Percentiles rank a stretch among this genome's conserved stretches.
Conservation (phyloP, 495 filamentous ascomycete species). For the Penicillium turbatum region DNA sequence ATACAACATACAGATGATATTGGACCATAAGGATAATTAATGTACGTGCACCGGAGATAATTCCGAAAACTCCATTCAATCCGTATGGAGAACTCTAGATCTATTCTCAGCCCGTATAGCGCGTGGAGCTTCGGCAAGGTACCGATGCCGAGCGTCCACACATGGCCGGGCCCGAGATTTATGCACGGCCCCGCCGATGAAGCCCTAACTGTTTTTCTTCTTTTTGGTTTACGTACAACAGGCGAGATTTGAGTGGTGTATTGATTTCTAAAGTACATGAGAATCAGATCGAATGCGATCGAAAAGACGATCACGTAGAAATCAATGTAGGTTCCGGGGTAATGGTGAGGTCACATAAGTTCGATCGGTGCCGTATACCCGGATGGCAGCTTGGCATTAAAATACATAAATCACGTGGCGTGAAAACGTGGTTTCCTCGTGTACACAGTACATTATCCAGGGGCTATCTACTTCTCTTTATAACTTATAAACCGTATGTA, state of each 20-base stretch:
- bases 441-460: no score
- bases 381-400: background rate
- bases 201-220: no score
- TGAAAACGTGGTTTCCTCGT: background rate
- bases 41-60: background rate
- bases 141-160: background rate
- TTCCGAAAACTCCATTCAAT: no score
- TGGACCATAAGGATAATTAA: background rate
- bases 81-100: background rate
- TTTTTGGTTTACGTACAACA: no score
- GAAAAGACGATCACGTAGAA: no score
- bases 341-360: no score
- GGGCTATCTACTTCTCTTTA: no score
- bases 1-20: background rate
- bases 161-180: background rate
- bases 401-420: conserved; percentile 4
- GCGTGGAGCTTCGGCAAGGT: background rate
- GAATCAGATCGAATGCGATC: no score
- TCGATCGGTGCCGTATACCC: conserved; percentile 1
- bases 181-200: conserved; percentile 4
- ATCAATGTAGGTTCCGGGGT: no score
- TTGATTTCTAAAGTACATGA: no score
- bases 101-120: background rate
- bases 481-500: no score
- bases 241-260: no score